phyloP scores from a whole-genome alignment of 2,329 filamentous ascomycete species.

The Cryphonectria japonica region DNA sequence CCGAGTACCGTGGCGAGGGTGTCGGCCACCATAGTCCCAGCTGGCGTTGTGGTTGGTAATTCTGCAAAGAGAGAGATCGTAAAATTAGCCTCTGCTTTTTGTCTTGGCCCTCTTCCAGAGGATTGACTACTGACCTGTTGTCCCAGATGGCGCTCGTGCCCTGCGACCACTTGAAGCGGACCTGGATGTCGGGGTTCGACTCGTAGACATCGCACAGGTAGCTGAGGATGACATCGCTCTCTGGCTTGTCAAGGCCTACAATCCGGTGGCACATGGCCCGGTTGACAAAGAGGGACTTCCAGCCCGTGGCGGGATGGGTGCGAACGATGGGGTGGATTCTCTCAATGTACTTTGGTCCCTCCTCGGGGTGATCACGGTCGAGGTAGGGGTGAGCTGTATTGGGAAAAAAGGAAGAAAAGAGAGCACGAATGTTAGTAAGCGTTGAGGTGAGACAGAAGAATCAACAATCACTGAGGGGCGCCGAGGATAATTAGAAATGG shows the following conservation, averaged over 20 bases:
- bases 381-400: constrained; percentile 64
- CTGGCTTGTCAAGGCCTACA: constrained; percentile 68
- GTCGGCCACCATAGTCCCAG: constrained; percentile 71
- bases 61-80: constrained; percentile 38
- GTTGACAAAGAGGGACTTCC: constrained; percentile 76
- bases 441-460: not conserved
- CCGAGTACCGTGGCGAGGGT: constrained; percentile 72
- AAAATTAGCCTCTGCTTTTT: not conserved
- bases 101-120: too few relatives aligned
- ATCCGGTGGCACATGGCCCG: constrained; percentile 70
- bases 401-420: not conserved
- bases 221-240: constrained; percentile 69
- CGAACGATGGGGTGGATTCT: constrained; percentile 70
- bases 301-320: constrained; percentile 73
- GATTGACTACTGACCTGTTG: constrained; percentile 53
- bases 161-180: constrained; percentile 72
- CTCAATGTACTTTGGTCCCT: constrained; percentile 69
- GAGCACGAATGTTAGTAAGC: not conserved
- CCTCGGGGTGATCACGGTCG: constrained; percentile 62
- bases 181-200: constrained; percentile 71
- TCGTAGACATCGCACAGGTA: constrained; percentile 73
- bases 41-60: constrained; percentile 76
- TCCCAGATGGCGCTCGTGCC: constrained; percentile 72
- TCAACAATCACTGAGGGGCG: too few relatives aligned
- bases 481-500: not conserved